Base-by-base conservation (phyloP, 2,329 filamentous ascomycete species). In the Penicillium rolfsii region DNA sequence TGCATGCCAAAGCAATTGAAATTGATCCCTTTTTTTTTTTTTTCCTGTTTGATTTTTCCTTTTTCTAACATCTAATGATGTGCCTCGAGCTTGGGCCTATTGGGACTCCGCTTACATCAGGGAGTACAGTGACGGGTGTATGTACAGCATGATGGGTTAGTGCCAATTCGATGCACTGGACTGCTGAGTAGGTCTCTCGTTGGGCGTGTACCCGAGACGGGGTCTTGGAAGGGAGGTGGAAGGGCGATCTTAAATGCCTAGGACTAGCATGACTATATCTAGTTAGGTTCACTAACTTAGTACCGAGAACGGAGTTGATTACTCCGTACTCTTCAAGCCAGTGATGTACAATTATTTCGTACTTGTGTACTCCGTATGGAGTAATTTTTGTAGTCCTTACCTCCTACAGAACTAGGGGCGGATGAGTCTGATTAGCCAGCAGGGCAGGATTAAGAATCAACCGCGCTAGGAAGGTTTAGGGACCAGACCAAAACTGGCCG, bases 141-240 rank as follows among this genome's bases (percentile, higher is more conserved):
- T 33, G 12, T 48, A 48, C n/a, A 22, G 19, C 45, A n/a, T 30
- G 2, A 48, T 48, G 45, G n/a, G 30, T 48, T 48, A 30, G 24
- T 43, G 2, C 8, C 19, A 22, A 24, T 43, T 24, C 19, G 22
- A 33, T 33, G 28, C 7, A 41, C 16, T 14, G 30, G 30, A 11
- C 26, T 50, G 33, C 4, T 22, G 30, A 11, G 28, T 22, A 30
- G 30, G 30, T 33, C 22, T 19, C 40, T 49, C 26, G 26, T 33
- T 49, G 48, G 48, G 48, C 55, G 43, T 28, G 35, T 54, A 58
- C 56, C 56, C 56, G 56, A 62, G 60, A 59, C 52, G 28, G 52
- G 52, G 60, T 14, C 35, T 14, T 12, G 35, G 35, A 36, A 5
- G 35, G 35, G 11, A 36, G 35, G 11, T 36, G 35, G 35, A 36